Conservation (phyloP, 495 filamentous ascomycete species). For the Viridothelium virens region DNA sequence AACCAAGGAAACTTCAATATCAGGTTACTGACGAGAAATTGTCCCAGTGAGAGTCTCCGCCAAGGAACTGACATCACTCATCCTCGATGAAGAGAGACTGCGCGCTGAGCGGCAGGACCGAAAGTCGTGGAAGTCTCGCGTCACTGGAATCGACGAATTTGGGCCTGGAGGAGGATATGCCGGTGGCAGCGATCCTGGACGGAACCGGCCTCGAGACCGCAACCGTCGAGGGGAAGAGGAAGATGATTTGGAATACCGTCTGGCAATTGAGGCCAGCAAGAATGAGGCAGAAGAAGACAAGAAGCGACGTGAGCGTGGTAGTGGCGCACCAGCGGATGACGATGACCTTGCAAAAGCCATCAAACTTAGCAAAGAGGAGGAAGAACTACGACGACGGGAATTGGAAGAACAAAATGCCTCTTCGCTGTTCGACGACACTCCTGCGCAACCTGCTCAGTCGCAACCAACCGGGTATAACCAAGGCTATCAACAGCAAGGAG, state of each 20-base stretch:
- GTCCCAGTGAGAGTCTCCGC: slow-evolving; percentile 81
- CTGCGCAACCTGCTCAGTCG: slow-evolving; percentile 52
- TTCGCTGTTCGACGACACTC: slow-evolving; percentile 79
- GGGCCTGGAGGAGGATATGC: slow-evolving; percentile 25
- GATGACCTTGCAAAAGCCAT: slow-evolving; percentile 92
- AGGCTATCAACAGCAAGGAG: slow-evolving; percentile 90
- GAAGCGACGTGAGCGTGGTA: slow-evolving; percentile 54
- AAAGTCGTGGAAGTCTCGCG: slow-evolving; percentile 93
- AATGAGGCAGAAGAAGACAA: slow-evolving; percentile 89
- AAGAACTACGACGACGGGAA: slow-evolving; percentile 77
- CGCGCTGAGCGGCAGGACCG: slow-evolving; percentile 85
- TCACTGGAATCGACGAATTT: slow-evolving; percentile 85
- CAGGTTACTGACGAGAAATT: not conserved
- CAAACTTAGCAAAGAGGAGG: slow-evolving; percentile 91
- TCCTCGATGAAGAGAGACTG: slow-evolving; percentile 90
- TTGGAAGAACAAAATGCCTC: slow-evolving; percentile 82
- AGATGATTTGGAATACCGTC: slow-evolving; percentile 83
- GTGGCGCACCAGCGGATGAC: slow-evolving; percentile 50
- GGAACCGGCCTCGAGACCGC: slow-evolving; percentile 18
- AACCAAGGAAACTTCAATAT: not conserved
- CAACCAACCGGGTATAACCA: slow-evolving; percentile 88
- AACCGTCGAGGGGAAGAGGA: slow-evolving; percentile 49
- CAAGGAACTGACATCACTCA: slow-evolving; percentile 89
- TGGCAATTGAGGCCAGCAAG: slow-evolving; percentile 96
- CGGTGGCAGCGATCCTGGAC: slow-evolving; percentile 11